These are phyloP conservation scores for Annulohypoxylon maeteangense DNA, from an alignment of 495 filamentous ascomycete genomes.

Conservation along the genomic window DNA sequence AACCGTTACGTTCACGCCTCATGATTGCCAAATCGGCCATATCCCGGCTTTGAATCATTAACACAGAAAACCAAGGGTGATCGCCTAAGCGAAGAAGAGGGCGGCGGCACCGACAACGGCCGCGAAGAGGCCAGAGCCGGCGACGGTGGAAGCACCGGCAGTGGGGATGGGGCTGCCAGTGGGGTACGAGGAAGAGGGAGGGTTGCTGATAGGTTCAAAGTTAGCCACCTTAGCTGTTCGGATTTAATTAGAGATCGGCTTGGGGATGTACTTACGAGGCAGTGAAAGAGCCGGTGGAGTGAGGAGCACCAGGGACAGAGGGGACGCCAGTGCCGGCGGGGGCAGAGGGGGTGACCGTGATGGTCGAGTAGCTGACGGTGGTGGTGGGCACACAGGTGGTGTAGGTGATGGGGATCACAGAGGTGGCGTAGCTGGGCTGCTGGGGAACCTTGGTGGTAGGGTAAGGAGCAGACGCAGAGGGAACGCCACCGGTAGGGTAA, in stretches of 20 bases:
- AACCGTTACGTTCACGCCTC: conserved; percentile 37
- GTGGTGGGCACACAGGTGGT: conserved; percentile 49
- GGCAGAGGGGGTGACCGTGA: conserved; percentile 54
- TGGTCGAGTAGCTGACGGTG: conserved; percentile 64
- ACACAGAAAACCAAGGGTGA: conserved; percentile 33
- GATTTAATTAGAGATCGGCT: no score
- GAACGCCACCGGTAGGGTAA: neutral
- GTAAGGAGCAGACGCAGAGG: conserved; percentile 35
- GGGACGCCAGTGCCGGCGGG: conserved; percentile 49
- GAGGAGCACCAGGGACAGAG: conserved; percentile 30
- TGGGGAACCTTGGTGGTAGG: conserved; percentile 32
- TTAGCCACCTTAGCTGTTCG: no score
- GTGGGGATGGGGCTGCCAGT: conserved; percentile 53
- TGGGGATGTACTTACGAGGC: conserved; percentile 36
- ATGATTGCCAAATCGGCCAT: conserved; percentile 34
- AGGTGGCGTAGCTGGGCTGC: conserved; percentile 50
- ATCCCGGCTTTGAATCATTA: conserved; percentile 42
- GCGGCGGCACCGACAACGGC: conserved; percentile 63
- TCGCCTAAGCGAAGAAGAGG: conserved; percentile 62
- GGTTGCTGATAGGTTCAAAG: conserved; percentile 34
- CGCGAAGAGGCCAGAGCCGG: conserved; percentile 58
- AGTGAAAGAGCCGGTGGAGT: conserved; percentile 49
- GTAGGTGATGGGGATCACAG: conserved; percentile 58
- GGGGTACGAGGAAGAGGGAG: conserved; percentile 39
- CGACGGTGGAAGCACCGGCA: conserved; percentile 57